A percentile compares a stretch with the other conserved stretches of the same genome.
Conservation (phyloP, 345 rosid species). For the Jatropha curcas region DNA sequence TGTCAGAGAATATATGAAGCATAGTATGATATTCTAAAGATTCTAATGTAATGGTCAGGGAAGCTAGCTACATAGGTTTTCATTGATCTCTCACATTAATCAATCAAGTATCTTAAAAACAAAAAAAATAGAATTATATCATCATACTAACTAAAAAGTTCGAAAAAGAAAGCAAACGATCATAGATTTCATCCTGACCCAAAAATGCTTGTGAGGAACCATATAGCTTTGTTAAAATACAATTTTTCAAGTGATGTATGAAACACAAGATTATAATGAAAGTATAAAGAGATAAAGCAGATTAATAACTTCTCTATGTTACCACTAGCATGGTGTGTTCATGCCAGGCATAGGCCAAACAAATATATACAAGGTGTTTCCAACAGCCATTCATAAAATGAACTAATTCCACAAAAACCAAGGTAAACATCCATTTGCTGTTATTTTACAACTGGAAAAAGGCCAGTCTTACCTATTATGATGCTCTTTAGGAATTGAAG, state of each 20-base stretch:
- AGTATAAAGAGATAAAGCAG: too few relatives aligned
- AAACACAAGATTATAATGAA: background rate
- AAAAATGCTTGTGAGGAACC: background rate
- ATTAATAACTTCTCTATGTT: too few relatives aligned
- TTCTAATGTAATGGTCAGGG: background rate
- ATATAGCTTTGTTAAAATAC: background rate
- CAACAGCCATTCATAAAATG: background rate
- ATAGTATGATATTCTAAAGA: background rate
- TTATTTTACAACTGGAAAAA: conserved; percentile 8
- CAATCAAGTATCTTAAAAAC: background rate
- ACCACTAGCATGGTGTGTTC: background rate
- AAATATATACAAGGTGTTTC: background rate
- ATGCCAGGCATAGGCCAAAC: background rate
- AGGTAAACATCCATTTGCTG: conserved; percentile 1
- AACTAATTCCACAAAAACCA: background rate
- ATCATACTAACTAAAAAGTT: background rate
- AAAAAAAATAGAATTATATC: too few relatives aligned
- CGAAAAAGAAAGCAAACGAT: background rate
- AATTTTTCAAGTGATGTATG: background rate
- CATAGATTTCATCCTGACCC: background rate
- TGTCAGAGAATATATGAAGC: background rate
- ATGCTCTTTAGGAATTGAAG: conserved; percentile 84
- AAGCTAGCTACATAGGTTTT: background rate
- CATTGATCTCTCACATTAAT: background rate
- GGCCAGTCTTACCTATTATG: conserved; percentile 62